Conservation (phyloP, 2,329 filamentous ascomycete species). For the Fusarium penzigii region DNA sequence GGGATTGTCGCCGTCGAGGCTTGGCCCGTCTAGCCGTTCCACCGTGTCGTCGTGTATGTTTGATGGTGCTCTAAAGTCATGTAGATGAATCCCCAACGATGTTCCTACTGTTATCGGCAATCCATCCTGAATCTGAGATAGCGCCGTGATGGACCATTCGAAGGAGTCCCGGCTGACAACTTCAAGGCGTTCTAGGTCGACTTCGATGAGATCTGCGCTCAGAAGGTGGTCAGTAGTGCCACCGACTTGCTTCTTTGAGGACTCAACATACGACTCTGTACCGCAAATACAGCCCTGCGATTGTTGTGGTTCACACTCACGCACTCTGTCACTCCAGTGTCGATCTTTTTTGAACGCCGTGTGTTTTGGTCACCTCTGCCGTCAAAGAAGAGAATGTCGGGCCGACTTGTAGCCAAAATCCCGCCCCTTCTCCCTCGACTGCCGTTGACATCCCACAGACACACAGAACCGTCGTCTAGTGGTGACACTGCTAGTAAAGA, state of each 20-base stretch:
- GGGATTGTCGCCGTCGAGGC: slow-evolving; percentile 29
- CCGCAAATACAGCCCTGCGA: slow-evolving; percentile 75
- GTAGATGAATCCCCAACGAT: slow-evolving; percentile 75
- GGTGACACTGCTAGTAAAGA: slow-evolving; percentile 68
- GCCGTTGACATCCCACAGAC: slow-evolving; percentile 76
- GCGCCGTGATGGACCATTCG: slow-evolving; percentile 78
- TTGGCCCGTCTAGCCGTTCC: slow-evolving; percentile 38
- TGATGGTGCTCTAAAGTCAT: slow-evolving; percentile 66
- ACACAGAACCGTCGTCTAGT: slow-evolving; percentile 84
- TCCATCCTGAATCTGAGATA: slow-evolving; percentile 68
- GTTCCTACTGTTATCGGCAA: slow-evolving; percentile 84
- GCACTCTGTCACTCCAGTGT: slow-evolving; percentile 74
- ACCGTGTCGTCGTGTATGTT: slow-evolving; percentile 33
- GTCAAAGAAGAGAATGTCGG: slow-evolving; percentile 67
- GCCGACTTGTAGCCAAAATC: slow-evolving; percentile 64
- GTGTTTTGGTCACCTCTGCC: slow-evolving; percentile 46
- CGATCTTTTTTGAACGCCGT: slow-evolving; percentile 63
- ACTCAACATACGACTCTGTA: slow-evolving; percentile 62
- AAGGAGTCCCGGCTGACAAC: slow-evolving; percentile 71
- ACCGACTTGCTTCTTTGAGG: not conserved
- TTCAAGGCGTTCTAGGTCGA: slow-evolving; percentile 75
- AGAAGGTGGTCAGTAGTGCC: not conserved
- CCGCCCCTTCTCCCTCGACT: slow-evolving; percentile 56
- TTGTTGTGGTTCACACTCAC: slow-evolving; percentile 73
- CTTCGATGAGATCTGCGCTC: slow-evolving; percentile 65